Conservation (phyloP, 2,329 filamentous ascomycete species). For the Ophiognomonia clavigignenti-juglandacearum region DNA sequence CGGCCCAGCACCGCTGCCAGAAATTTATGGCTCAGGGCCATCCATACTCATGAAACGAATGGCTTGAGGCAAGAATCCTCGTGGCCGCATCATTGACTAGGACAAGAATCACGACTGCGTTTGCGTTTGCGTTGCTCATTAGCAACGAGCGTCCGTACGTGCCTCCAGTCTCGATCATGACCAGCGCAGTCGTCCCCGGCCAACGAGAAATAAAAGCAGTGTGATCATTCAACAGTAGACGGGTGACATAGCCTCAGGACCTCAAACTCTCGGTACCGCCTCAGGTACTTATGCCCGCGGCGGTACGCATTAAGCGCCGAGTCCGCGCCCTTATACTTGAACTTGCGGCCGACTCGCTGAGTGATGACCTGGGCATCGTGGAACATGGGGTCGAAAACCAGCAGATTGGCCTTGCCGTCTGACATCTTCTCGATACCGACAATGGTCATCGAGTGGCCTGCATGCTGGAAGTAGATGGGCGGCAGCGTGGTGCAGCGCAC, state of each 20-base stretch:
- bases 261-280: conserved; percentile 73
- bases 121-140: too few species aligned
- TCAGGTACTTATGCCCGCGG: conserved; percentile 61
- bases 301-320: conserved; percentile 68
- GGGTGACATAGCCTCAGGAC: conserved; percentile 55
- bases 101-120: too few species aligned
- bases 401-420: conserved; percentile 61
- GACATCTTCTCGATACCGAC: conserved; percentile 71
- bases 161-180: too few species aligned
- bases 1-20: too few species aligned
- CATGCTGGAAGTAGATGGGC: conserved; percentile 87
- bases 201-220: background rate
- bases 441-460: conserved; percentile 86
- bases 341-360: conserved; percentile 47
- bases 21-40: too few species aligned
- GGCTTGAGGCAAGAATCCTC: too few species aligned
- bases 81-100: too few species aligned
- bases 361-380: conserved; percentile 61
- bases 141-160: too few species aligned
- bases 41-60: too few species aligned
- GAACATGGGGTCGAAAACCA: conserved; percentile 88
- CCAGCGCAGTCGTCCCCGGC: too few species aligned
- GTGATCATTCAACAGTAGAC: background rate
- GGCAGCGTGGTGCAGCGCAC: conserved; percentile 69
- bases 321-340: conserved; percentile 42